Conservation (phyloP, 2,329 filamentous ascomycete species). For the Aspergillus phoenicis region DNA sequence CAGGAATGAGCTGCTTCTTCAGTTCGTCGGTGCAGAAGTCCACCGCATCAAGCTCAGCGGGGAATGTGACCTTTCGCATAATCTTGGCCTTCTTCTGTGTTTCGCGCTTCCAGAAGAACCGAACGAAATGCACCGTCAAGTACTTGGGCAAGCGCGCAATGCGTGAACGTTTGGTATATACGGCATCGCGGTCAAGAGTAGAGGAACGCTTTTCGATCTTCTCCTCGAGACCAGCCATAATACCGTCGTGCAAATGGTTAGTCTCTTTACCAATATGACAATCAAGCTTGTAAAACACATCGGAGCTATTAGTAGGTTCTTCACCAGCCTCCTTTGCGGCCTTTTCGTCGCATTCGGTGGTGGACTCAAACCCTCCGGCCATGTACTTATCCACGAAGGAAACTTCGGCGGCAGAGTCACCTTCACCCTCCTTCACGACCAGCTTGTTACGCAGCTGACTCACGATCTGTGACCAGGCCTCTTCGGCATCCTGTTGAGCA, state of each 20-base stretch:
- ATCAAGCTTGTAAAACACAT: conserved; percentile 87
- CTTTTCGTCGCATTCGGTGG: conserved; percentile 81
- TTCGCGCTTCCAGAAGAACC: conserved; percentile 96
- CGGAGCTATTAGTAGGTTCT: conserved; percentile 65
- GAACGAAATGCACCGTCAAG: conserved; percentile 93
- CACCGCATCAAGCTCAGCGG: conserved; percentile 85
- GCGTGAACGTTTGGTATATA: conserved; percentile 88
- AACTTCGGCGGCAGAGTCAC: conserved; percentile 51
- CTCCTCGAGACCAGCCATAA: conserved; percentile 78
- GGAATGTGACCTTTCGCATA: conserved; percentile 97
- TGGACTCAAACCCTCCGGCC: conserved; percentile 75
- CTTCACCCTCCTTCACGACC: conserved; percentile 59
- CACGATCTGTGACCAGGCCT: conserved; percentile 96
- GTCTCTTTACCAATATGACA: conserved; percentile 88
- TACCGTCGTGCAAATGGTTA: conserved; percentile 89
- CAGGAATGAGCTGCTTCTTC: conserved; percentile 77
- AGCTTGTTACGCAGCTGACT: conserved; percentile 79
- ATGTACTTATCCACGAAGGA: conserved; percentile 92
- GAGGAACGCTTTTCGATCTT: conserved; percentile 88
- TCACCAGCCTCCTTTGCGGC: conserved; percentile 75
- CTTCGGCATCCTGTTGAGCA: conserved; percentile 98
- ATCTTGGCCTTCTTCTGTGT: conserved; percentile 99
- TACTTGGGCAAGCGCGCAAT: conserved; percentile 93
- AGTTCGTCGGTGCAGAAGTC: conserved; percentile 95
- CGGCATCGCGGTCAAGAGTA: conserved; percentile 72